These are phyloP conservation scores for Pythium vanterpoolii DNA, from an alignment of 352 stramenopile genomes.

Conservation along the genomic window DNA sequence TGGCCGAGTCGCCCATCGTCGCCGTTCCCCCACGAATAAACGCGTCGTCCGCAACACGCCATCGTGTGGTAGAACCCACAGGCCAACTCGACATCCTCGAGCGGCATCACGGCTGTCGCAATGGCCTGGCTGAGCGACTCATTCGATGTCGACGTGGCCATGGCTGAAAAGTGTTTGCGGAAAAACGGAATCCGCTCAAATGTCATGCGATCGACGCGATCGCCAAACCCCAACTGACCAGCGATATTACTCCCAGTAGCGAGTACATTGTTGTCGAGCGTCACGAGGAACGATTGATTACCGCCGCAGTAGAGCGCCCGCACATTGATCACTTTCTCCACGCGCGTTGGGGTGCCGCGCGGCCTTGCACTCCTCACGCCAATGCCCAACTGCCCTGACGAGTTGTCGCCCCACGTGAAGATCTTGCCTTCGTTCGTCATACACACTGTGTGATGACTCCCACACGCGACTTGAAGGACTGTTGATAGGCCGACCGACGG, in stretches of 20 bases:
- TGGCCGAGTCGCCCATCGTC: constrained; percentile 66
- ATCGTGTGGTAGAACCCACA: constrained; percentile 63
- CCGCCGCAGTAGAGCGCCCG: constrained; percentile 45
- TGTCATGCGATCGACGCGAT: constrained; percentile 35
- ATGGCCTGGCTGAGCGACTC: constrained; percentile 11
- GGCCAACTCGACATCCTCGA: constrained; percentile 39
- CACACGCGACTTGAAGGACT: constrained; percentile 55
- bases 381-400: constrained; percentile 52
- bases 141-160: not conserved
- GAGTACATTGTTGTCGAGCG: constrained; percentile 49
- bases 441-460: constrained; percentile 60
- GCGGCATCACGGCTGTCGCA: constrained; percentile 1
- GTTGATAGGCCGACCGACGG: constrained; percentile 32
- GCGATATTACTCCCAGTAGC: constrained; percentile 59
- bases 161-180: constrained; percentile 24
- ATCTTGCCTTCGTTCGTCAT: constrained; percentile 51
- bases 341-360: constrained; percentile 32
- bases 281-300: constrained; percentile 60
- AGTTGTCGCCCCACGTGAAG: constrained; percentile 69
- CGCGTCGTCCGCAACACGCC: constrained; percentile 31
- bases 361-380: constrained; percentile 30
- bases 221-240: constrained; percentile 55
- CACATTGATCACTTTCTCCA: constrained; percentile 51
- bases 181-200: constrained; percentile 62
- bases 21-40: constrained; percentile 65